phyloP scores from a whole-genome alignment of 169 alveolate species.

The Condylostoma magnum region DNA sequence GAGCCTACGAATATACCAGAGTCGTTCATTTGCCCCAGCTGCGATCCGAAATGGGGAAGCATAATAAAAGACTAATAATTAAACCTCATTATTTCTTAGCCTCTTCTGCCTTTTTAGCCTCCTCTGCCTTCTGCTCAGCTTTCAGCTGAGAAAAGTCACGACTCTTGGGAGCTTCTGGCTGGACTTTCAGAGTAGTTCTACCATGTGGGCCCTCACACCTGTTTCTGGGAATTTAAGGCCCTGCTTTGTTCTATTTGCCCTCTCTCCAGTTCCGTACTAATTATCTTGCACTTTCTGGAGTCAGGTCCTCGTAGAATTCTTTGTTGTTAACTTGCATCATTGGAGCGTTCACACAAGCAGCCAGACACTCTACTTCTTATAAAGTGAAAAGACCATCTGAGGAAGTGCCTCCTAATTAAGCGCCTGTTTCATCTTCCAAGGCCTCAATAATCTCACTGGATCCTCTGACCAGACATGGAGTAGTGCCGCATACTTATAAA shows the following conservation, averaged over 20 bases:
- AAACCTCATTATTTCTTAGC: slow-evolving; percentile 3
- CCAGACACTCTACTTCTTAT: slow-evolving; percentile 76
- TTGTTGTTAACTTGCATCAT: slow-evolving; percentile 71
- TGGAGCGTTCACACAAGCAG: slow-evolving; percentile 83
- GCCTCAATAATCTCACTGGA: slow-evolving; percentile 61
- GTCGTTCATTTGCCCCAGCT: no score
- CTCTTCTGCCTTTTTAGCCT: slow-evolving; percentile 22
- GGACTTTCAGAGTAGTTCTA: slow-evolving; percentile 57
- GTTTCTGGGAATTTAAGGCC: slow-evolving; percentile 69
- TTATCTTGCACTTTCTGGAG: slow-evolving; percentile 59
- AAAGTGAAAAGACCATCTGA: slow-evolving; percentile 73
- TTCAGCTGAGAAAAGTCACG: slow-evolving; percentile 25
- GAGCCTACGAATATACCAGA: no score
- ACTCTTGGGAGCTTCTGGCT: background rate
- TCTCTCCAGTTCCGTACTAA: slow-evolving; percentile 51
- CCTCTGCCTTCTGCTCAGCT: slow-evolving; percentile 4
- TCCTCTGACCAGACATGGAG: slow-evolving; percentile 74
- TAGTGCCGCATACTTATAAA: slow-evolving; percentile 78
- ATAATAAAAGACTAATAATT: no score
- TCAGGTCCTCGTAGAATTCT: slow-evolving; percentile 66
- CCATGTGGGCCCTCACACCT: slow-evolving; percentile 71
- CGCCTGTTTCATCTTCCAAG: slow-evolving; percentile 51
- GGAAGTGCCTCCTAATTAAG: slow-evolving; percentile 58
- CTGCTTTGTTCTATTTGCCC: slow-evolving; percentile 57
- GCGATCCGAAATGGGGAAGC: no score